These are phyloP conservation scores for Turnera subulata DNA, from an alignment of 345 rosid species.

Conservation along the genomic window DNA sequence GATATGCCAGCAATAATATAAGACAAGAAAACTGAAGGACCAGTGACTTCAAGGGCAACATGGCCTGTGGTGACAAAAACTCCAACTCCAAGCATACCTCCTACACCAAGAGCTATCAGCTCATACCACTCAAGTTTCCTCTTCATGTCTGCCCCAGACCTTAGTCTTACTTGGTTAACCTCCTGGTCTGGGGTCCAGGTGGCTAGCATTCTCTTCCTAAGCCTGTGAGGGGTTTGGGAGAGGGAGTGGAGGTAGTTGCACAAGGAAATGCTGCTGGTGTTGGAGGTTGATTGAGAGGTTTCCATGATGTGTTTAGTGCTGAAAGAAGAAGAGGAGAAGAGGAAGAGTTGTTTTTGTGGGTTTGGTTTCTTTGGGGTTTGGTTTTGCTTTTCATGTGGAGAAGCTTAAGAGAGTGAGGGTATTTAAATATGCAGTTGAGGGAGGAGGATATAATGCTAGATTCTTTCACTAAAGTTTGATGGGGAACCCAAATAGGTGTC, in stretches of 20 bases:
- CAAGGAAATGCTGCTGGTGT: slow-evolving; percentile 25
- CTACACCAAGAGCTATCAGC: slow-evolving; percentile 81
- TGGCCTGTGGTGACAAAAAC: slow-evolving; percentile 83
- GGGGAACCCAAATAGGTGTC: slow-evolving; percentile 28
- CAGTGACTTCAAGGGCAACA: slow-evolving; percentile 56
- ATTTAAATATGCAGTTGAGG: slow-evolving; percentile 32
- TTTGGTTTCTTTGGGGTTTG: slow-evolving; percentile 21
- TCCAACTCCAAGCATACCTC: slow-evolving; percentile 95
- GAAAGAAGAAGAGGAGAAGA: no score
- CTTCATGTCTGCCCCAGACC: slow-evolving; percentile 96
- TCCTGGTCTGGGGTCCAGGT: slow-evolving; percentile 93
- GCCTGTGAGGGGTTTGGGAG: slow-evolving; percentile 76
- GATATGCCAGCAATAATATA: slow-evolving; percentile 76
- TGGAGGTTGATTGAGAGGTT: slow-evolving; percentile 17
- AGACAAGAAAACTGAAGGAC: slow-evolving; percentile 84
- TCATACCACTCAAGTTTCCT: slow-evolving; percentile 82
- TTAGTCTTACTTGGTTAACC: slow-evolving; percentile 72
- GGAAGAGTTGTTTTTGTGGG: slow-evolving; percentile 8
- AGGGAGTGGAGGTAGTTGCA: slow-evolving; percentile 56
- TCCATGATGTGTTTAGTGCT: slow-evolving; percentile 29
- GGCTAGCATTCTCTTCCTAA: slow-evolving; percentile 80
- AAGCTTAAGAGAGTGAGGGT: slow-evolving; percentile 10
- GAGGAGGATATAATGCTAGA: slow-evolving; percentile 18
- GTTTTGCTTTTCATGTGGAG: neutral
- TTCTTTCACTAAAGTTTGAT: slow-evolving; percentile 29